Conservation (phyloP, 2,329 filamentous ascomycete species). For the Pseudogymnoascus sp. region DNA sequence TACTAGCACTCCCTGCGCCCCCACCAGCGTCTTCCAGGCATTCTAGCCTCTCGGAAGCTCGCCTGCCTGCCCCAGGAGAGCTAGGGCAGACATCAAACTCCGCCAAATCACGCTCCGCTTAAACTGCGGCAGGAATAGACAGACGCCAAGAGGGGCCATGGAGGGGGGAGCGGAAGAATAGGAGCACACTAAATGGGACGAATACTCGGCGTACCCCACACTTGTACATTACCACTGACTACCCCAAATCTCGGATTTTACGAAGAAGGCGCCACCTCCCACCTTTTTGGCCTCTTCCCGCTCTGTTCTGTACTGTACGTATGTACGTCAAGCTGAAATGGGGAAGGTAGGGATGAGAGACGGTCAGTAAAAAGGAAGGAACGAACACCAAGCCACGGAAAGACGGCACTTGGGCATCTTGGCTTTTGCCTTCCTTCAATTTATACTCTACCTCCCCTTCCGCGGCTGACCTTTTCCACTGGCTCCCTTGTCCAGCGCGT, state of each 20-base stretch:
- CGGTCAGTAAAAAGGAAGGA: not conserved
- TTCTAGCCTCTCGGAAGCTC: slow-evolving; percentile 5
- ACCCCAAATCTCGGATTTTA: slow-evolving; percentile 6
- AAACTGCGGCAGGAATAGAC: not conserved
- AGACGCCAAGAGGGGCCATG: not conserved
- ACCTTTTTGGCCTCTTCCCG: not conserved
- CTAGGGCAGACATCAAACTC: not conserved
- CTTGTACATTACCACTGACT: not conserved
- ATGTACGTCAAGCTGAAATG: slow-evolving; percentile 1
- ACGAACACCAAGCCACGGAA: not conserved
- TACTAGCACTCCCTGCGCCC: not conserved
- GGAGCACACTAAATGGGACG: not conserved
- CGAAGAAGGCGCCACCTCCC: not conserved
- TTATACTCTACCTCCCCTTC: not conserved
- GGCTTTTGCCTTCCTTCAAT: not conserved
- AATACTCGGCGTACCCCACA: slow-evolving; percentile 1
- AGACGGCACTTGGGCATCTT: not conserved
- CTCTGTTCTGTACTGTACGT: not conserved
- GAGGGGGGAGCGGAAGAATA: not conserved
- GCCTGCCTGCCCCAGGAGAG: not conserved
- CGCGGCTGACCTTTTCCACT: not conserved
- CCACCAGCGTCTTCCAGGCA: not conserved
- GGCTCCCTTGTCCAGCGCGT: not conserved
- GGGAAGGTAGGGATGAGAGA: not conserved
- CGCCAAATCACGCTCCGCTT: not conserved